Evolutionary conservation across 176 grass and related monocot genomes (phyloP).

Genomic region (Oryza coarctata): DNA sequence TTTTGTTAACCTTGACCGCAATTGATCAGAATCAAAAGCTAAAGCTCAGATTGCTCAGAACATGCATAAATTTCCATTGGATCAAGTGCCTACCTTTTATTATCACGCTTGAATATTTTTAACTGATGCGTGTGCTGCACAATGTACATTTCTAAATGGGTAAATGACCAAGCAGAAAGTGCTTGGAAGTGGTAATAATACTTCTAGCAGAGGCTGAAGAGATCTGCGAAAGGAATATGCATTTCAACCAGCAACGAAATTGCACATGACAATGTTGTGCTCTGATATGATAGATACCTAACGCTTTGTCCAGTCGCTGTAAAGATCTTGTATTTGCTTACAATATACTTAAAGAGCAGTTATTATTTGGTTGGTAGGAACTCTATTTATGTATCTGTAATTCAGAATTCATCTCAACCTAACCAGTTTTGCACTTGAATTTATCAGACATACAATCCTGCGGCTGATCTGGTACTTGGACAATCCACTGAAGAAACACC

Average conservation of each 20-base stretch:
- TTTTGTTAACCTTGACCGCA: neutral
- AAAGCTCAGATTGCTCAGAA: neutral
- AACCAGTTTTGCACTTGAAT: neutral
- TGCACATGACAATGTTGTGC: too few species aligned
- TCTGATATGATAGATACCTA: too few species aligned
- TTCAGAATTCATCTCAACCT: neutral
- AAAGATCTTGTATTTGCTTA: neutral
- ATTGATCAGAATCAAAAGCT: neutral
- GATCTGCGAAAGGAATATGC: neutral
- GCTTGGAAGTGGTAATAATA: neutral
- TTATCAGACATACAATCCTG: constrained; percentile 74
- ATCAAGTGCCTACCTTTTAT: neutral
- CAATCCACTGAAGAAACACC: constrained; percentile 35
- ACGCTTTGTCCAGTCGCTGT: neutral
- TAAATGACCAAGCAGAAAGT: neutral
- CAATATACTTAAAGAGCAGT: neutral
- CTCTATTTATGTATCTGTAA: neutral
- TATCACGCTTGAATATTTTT: neutral
- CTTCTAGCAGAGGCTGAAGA: neutral
- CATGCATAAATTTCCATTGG: neutral
- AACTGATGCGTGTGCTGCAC: neutral
- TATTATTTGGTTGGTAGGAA: neutral
- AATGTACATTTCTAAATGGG: neutral
- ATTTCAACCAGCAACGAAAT: neutral
- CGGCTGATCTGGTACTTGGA: constrained; percentile 61